These are phyloP conservation scores for Leucogyrophana mollusca DNA, from an alignment of 768 basidiomycete species.

Conservation along the genomic window DNA sequence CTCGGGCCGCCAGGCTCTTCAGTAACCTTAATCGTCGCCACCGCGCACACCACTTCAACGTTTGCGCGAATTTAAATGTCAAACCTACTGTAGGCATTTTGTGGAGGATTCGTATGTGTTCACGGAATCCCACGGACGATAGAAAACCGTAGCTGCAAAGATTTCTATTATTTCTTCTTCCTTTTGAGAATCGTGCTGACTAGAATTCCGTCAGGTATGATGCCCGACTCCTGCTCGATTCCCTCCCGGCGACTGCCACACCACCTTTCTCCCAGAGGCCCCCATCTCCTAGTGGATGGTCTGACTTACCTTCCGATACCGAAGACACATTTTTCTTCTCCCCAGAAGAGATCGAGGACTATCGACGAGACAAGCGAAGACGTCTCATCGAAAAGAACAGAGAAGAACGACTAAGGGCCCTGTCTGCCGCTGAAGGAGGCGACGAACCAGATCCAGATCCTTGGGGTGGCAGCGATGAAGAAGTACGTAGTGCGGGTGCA, in stretches of 20 bases:
- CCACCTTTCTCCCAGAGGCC: conserved; percentile 8
- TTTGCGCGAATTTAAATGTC: background rate
- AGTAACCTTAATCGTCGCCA: background rate
- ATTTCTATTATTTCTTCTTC: conserved; percentile 17
- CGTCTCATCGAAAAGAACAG: conserved; percentile 55
- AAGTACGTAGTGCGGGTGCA: conserved; percentile 39
- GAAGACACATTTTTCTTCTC: conserved; percentile 86
- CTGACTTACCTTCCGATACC: conserved; percentile 78
- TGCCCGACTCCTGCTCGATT: conserved; percentile 69
- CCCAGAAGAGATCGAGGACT: conserved; percentile 63
- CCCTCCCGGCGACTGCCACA: conserved; percentile 27
- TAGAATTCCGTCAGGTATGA: conserved; percentile 64
- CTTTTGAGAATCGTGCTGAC: conserved; percentile 17
- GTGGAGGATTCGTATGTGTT: conserved; percentile 7
- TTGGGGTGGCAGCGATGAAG: conserved; percentile 73
- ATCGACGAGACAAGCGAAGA: conserved; percentile 65
- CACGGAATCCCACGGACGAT: conserved; percentile 3
- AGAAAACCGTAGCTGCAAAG: background rate
- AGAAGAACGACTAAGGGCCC: conserved; percentile 65
- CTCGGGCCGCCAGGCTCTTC: background rate
- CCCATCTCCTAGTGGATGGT: conserved; percentile 68
- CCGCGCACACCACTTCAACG: background rate
- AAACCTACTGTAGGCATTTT: conserved; percentile 1
- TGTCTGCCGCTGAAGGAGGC: conserved; percentile 43
- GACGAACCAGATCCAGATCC: conserved; percentile 40